phyloP scores from a whole-genome alignment of 208 protist genomes.

The Jaenimonas drosophilae region DNA sequence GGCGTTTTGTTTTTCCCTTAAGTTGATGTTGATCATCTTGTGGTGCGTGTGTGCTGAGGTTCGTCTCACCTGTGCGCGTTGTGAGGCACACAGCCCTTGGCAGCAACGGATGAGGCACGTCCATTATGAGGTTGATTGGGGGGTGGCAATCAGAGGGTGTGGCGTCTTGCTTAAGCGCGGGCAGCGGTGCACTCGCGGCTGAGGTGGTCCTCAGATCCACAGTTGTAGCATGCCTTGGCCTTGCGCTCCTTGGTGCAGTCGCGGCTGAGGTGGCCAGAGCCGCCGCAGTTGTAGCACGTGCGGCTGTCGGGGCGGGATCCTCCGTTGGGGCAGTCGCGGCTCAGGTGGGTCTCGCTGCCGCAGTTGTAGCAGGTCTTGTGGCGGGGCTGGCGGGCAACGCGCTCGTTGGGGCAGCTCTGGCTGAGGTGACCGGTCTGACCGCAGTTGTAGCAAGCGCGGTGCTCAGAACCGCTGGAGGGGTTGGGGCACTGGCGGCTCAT shows the following conservation, averaged over 20 bases:
- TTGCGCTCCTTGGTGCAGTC: constrained; percentile 31
- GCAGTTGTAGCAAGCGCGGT: constrained; percentile 38
- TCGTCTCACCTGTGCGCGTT: too few relatives aligned
- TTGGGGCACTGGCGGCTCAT: constrained; percentile 40
- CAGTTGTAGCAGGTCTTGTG: constrained; percentile 52
- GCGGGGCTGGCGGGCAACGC: constrained; percentile 15
- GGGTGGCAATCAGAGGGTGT: too few relatives aligned
- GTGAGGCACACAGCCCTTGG: too few relatives aligned
- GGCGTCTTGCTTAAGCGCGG: too few relatives aligned
- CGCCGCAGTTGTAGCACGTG: constrained; percentile 50
- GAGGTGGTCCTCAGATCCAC: constrained; percentile 48
- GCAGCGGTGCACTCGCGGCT: constrained; percentile 48
- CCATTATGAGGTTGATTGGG: too few relatives aligned
- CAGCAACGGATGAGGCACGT: too few relatives aligned
- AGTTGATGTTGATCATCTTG: too few relatives aligned
- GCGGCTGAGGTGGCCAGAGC: constrained; percentile 35
- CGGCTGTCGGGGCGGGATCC: constrained; percentile 4
- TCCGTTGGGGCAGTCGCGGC: constrained; percentile 30
- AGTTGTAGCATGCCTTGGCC: constrained; percentile 56
- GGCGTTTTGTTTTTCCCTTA: too few relatives aligned
- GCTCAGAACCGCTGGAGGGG: constrained; percentile 10
- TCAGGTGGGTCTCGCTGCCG: constrained; percentile 25
- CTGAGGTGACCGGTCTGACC: constrained; percentile 31
- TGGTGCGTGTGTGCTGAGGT: too few relatives aligned
- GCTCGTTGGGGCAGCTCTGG: constrained; percentile 23